phyloP scores from a whole-genome alignment of 108 stramenopile genomes.

The Stephanodiscus minutulus region DNA sequence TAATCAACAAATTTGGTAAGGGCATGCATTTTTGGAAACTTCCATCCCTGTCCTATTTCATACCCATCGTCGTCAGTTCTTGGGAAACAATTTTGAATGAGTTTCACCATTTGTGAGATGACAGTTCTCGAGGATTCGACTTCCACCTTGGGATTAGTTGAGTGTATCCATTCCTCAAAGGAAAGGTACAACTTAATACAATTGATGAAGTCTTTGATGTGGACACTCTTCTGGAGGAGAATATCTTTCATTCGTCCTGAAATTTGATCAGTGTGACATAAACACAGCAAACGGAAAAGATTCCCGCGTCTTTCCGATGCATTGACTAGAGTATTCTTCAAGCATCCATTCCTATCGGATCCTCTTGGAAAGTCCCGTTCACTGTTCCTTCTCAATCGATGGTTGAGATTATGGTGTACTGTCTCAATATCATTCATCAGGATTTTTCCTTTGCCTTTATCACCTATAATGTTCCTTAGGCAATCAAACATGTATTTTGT shows the following conservation, averaged over 20 bases:
- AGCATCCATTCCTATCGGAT: not conserved
- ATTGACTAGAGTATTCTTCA: constrained; percentile 5
- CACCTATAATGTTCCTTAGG: not conserved
- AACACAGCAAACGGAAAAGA: not conserved
- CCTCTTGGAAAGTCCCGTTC: constrained; percentile 1
- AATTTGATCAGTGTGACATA: constrained; percentile 1
- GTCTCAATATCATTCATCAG: not conserved
- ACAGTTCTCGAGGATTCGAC: not conserved
- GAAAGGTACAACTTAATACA: not conserved
- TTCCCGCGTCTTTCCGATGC: not conserved
- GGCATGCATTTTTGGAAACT: not conserved
- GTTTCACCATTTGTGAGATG: not conserved
- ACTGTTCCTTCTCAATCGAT: not conserved
- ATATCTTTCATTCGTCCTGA: not conserved
- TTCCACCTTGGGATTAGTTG: not conserved
- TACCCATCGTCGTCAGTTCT: not conserved
- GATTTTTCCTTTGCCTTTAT: not conserved
- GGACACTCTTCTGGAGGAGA: not conserved
- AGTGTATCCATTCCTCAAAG: not conserved
- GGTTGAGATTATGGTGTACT: constrained; percentile 5
- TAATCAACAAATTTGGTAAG: not conserved
- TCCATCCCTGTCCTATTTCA: too few relatives aligned
- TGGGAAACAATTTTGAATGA: not conserved
- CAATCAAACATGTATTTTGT: not conserved
- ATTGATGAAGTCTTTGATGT: not conserved